Percentiles rank a stretch among this genome's conserved stretches.
Conservation (phyloP, 2,329 filamentous ascomycete species). For the Epichloe coenophiala region DNA sequence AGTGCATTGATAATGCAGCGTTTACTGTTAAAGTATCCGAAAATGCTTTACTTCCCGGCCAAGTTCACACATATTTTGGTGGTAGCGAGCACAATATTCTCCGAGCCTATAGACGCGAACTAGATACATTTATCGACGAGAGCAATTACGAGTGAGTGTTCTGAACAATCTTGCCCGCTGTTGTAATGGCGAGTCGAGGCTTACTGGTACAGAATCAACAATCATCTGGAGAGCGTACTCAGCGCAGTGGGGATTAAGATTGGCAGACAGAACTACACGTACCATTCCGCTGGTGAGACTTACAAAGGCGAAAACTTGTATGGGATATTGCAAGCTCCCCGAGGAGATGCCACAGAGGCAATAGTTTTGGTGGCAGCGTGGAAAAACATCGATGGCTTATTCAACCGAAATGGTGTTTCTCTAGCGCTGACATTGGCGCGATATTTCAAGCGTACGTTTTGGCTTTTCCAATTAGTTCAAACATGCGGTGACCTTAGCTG, state of each 20-base stretch:
- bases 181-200: background rate
- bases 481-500: background rate
- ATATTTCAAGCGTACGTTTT: slow-evolving; percentile 69
- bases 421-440: slow-evolving; percentile 75
- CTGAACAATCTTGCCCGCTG: background rate
- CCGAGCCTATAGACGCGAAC: slow-evolving; percentile 75
- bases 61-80: slow-evolving; percentile 95
- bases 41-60: slow-evolving; percentile 86
- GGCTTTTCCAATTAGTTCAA: background rate
- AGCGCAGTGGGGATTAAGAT: slow-evolving; percentile 72
- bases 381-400: slow-evolving; percentile 62
- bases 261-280: slow-evolving; percentile 77
- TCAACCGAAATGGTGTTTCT: slow-evolving; percentile 80
- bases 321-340: slow-evolving; percentile 80
- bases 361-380: slow-evolving; percentile 86
- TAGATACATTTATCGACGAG: slow-evolving; percentile 46
- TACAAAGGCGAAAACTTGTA: slow-evolving; percentile 83
- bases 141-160: slow-evolving; percentile 37
- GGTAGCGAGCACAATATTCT: slow-evolving; percentile 95
- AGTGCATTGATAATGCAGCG: no score
- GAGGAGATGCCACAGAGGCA: slow-evolving; percentile 92
- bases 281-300: slow-evolving; percentile 60
- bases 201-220: slow-evolving; percentile 37
- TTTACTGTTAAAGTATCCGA: no score
- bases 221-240: slow-evolving; percentile 63